These are phyloP conservation scores for Hypoxylon sp. DNA, from an alignment of 2,329 filamentous ascomycete species.

Conservation along the genomic window DNA sequence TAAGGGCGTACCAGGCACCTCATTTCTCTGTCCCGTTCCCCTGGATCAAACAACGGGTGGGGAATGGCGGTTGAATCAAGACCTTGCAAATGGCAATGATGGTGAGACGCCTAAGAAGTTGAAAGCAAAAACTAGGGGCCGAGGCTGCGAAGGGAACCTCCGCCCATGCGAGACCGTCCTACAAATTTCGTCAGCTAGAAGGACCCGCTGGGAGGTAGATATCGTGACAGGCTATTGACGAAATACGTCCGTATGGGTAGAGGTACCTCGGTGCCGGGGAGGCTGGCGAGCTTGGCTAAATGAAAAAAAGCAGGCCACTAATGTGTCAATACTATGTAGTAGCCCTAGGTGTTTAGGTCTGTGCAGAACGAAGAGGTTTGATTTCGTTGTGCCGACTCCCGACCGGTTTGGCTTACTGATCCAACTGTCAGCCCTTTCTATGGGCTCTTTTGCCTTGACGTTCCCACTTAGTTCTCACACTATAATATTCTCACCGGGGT, in stretches of 20 bases:
- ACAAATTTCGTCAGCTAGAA: slow-evolving; percentile 20
- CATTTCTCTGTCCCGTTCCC: slow-evolving; percentile 14
- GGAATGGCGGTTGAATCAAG: slow-evolving; percentile 1
- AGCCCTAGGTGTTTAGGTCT: slow-evolving; percentile 11
- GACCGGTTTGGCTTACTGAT: slow-evolving; percentile 22
- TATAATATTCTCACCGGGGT: slow-evolving; percentile 12
- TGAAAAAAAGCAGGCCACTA: slow-evolving; percentile 20
- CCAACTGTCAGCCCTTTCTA: slow-evolving; percentile 25
- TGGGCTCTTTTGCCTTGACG: slow-evolving; percentile 22
- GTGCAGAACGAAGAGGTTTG: slow-evolving; percentile 6
- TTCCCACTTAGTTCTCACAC: slow-evolving; percentile 30
- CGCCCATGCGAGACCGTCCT: slow-evolving; percentile 5
- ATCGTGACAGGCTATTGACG: slow-evolving; percentile 18
- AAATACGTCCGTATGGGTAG: slow-evolving; percentile 18
- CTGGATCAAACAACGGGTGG: slow-evolving; percentile 29
- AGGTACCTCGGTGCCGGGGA: slow-evolving; percentile 4
- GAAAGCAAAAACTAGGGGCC: slow-evolving; percentile 13
- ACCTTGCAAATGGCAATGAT: slow-evolving; percentile 11
- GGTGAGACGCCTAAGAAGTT: slow-evolving; percentile 5
- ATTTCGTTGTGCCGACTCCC: slow-evolving; percentile 24
- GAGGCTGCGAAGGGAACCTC: slow-evolving; percentile 13
- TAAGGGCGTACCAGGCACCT: slow-evolving; percentile 27
- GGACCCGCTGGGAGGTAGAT: slow-evolving; percentile 3
- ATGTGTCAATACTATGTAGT: slow-evolving; percentile 10
- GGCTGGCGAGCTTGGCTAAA: slow-evolving; percentile 8